Conservation (phyloP, 108 stramenopile species). For the Pseudonitzschia pungens region DNA sequence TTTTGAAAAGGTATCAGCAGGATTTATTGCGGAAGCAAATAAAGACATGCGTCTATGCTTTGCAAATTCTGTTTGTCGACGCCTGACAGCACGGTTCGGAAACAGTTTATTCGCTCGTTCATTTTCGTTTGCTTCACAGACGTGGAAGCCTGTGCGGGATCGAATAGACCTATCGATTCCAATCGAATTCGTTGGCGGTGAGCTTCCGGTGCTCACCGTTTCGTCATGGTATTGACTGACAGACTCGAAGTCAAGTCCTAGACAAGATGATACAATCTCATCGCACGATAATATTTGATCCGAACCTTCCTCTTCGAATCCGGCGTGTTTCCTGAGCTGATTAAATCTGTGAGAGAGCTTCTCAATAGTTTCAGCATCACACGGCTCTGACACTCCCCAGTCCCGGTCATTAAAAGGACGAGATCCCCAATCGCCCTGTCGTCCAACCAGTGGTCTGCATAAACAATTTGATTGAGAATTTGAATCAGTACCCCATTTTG, state of each 20-base stretch:
- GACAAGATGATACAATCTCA: background rate
- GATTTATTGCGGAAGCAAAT: conserved; percentile 39
- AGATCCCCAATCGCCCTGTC: conserved; percentile 66
- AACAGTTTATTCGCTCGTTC: background rate
- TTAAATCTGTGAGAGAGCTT: conserved; percentile 47
- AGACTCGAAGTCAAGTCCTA: conserved; percentile 25
- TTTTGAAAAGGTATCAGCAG: conserved; percentile 22
- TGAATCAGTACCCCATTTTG: background rate
- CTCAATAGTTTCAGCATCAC: conserved; percentile 37
- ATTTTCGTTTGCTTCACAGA: background rate
- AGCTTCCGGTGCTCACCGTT: background rate
- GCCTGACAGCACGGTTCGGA: conserved; percentile 9
- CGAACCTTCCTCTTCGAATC: background rate
- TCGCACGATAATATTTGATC: background rate
- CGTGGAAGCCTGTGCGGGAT: background rate
- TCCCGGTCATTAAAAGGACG: conserved; percentile 64
- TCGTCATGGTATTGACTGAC: conserved; percentile 18
- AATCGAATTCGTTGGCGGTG: background rate
- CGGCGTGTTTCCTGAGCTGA: conserved; percentile 24
- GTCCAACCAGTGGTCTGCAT: conserved; percentile 62
- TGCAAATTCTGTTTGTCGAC: conserved; percentile 39
- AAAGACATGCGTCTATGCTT: conserved; percentile 40
- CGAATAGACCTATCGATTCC: background rate
- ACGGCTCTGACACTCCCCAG: conserved; percentile 69
- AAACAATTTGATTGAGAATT: conserved; percentile 10